Evolutionary conservation across 257 asterid genomes (phyloP), one percentile per base, ranked within the genome.

Genomic region (Ilex aquifolium): DNA sequence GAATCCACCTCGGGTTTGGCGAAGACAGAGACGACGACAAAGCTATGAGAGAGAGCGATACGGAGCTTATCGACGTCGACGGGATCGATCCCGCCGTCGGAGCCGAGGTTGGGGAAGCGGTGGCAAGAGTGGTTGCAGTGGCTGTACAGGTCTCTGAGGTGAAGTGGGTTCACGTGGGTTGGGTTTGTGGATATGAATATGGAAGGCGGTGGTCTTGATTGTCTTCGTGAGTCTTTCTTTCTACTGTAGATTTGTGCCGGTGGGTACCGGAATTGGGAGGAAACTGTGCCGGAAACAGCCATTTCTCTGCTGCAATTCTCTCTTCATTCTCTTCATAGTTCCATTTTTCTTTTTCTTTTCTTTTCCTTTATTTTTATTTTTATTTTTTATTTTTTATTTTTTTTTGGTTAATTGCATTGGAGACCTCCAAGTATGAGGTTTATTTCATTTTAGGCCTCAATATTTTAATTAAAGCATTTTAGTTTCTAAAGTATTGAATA

Each of bases 51-150:
- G 39, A 89, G 60, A 62, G 99, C 96, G 30, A 70, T 78, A 13
- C 73, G 74, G 70, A 92, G 94, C 83, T 89, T 92, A 48, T 49
- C 46, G 46, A 63, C 21, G 67, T 87, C 95, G 1, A 85, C 70
- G 8, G 79, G 88, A 60, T 83, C 91, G 56, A 86, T 86, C 32
- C 74, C 79, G 42, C 95, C 96, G 29, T 69, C 57, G 32, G 80
- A 68, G 64, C 77, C 82, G 63, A 68, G 16, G 57, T 64, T 67
- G 66, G 98, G 97, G 81, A 88, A 88, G 64, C 93, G 97, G 81
- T 88, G 85, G 87, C 88, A 78, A 70, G 97, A 87, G 81, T 80
- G 86, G 77, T 87, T 85, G 81, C 97, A 92, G 78, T 65, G 61
- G 39, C 81, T 59, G 85, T 64, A 89, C 31, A 92, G 95, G 44